These are phyloP conservation scores for Sideroxylon spinosum DNA, from an alignment of 179 eudicot genomes.

Conservation along the genomic window DNA sequence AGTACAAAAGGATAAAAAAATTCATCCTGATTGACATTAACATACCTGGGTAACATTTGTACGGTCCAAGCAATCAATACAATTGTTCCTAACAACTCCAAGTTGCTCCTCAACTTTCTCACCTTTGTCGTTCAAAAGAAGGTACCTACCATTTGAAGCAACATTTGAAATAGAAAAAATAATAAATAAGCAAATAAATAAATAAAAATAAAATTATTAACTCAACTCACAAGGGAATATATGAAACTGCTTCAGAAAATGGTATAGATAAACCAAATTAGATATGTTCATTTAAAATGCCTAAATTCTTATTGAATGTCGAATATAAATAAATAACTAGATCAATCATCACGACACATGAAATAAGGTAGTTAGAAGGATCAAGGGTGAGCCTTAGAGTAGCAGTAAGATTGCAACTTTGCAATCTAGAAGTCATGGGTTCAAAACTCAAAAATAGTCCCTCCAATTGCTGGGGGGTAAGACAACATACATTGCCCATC, in stretches of 20 bases:
- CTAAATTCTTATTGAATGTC: background rate
- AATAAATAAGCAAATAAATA: background rate
- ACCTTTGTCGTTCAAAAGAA: slow-evolving; percentile 72
- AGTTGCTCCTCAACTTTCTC: slow-evolving; percentile 76
- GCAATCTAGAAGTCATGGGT: too few relatives aligned
- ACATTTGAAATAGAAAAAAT: background rate
- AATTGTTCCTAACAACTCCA: slow-evolving; percentile 88
- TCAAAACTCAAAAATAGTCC: too few relatives aligned
- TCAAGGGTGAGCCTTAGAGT: too few relatives aligned
- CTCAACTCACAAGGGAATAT: background rate
- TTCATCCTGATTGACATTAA: slow-evolving; percentile 3
- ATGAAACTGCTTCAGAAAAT: background rate
- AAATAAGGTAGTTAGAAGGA: background rate
- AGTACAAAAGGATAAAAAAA: background rate
- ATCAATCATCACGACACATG: background rate
- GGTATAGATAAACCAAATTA: background rate
- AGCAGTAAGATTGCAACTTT: too few relatives aligned
- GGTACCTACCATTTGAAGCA: slow-evolving; percentile 51
- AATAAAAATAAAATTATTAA: too few relatives aligned
- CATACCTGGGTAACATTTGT: slow-evolving; percentile 95
- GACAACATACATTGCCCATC: too few relatives aligned
- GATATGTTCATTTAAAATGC: background rate
- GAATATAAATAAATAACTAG: background rate
- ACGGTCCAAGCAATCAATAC: slow-evolving; percentile 96
- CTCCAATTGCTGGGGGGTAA: too few relatives aligned